These are phyloP conservation scores for Carallia pectinifolia DNA, from an alignment of 345 rosid genomes.

Conservation along the genomic window DNA sequence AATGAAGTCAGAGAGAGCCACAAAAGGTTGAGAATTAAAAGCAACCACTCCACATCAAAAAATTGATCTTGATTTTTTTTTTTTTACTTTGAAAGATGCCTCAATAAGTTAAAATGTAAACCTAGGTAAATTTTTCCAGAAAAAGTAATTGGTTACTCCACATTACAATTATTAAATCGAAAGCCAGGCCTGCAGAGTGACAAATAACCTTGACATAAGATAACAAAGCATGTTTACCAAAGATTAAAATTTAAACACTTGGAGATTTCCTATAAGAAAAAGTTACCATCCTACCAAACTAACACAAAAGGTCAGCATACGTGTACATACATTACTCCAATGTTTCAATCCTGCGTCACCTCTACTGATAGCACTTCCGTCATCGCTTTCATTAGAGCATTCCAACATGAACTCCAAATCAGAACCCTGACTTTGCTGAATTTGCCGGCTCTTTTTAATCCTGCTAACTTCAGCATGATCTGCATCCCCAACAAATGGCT, in stretches of 20 bases:
- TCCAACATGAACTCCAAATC: conserved; percentile 28
- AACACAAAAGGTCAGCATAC: conserved; percentile 14
- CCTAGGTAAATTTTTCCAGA: background rate
- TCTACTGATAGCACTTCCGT: conserved; percentile 28
- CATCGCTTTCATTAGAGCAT: conserved; percentile 30
- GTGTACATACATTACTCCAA: conserved; percentile 59
- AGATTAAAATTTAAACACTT: background rate
- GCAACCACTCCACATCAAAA: too few species aligned
- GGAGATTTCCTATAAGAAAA: background rate
- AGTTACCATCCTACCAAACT: background rate
- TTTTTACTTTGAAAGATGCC: too few species aligned
- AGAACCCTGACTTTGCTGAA: conserved; percentile 25
- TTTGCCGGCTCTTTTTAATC: conserved; percentile 33
- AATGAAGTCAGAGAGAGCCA: conserved; percentile 24
- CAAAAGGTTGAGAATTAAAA: background rate
- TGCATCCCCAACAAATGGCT: conserved; percentile 28
- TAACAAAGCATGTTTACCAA: background rate
- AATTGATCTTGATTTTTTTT: too few species aligned
- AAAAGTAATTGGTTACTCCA: background rate
- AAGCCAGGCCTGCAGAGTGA: background rate
- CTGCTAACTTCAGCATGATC: conserved; percentile 25
- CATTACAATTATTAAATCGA: background rate
- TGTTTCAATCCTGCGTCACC: conserved; percentile 34
- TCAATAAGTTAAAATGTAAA: background rate
- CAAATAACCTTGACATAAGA: background rate